Base-by-base conservation (phyloP, 257 asterid species). In the Orobanche coerulescens region DNA sequence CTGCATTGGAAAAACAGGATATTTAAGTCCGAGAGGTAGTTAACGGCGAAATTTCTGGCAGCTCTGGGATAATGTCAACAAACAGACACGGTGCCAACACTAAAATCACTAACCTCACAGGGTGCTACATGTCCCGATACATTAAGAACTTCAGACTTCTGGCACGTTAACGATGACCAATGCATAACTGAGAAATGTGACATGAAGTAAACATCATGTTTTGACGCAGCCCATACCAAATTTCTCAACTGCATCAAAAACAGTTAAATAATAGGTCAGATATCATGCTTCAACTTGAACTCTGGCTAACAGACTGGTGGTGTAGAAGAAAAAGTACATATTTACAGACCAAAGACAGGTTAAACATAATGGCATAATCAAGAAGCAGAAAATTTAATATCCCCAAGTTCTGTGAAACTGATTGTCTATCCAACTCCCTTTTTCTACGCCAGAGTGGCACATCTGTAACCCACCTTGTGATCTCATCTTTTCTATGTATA, bases 191-290 rank as follows among this genome's bases (percentile, higher is more conserved):
- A 85, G 69, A 80, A 90, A 71, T 79, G 86, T 20, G 96, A 85
- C 94, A 90, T 73, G 48, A 87, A 78, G 79, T 85, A 91, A 63
- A 87, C 96, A 71, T 87, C 96, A 66, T 91, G 96, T 68, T 91
- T 85, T 57, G 97, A 74, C 33, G 95, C 70, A 56, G 95, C 92
- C 96, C 98, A 91, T 6, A 91, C 94, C 85, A 87, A 78, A 77
- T 90, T 90, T 78, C 96, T 80, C 81, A 90, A 73, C 97, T 87
- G 88, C 47, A 62, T 65, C 69, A 68, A 66, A 30, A 64, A 30
- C 59, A 73, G 23, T 40, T 50, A 36, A 8, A 14, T 9, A 23
- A 28, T 14, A 53, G 0, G 47, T 72, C 65, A 76, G 75, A 30
- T 34, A 61, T 64, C 23, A 55, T 37, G 40, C 39, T 43, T 22